Evolutionary conservation across 208 protist species (phyloP).

Genomic region (Strigomonas galati): DNA sequence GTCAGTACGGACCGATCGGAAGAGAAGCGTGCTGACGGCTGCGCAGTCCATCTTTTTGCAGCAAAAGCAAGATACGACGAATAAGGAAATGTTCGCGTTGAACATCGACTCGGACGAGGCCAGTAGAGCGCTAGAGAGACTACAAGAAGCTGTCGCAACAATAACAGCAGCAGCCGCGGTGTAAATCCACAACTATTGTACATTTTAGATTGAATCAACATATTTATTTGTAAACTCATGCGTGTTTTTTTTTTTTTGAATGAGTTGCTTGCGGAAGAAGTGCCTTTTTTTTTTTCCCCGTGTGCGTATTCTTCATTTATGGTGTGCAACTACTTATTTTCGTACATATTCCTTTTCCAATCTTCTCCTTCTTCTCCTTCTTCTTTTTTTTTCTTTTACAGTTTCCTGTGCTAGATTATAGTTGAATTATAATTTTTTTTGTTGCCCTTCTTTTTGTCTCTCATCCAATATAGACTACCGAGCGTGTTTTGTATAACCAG

Average conservation of each 20-base stretch:
- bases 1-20: not conserved
- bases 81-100: not conserved
- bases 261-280: too few species aligned
- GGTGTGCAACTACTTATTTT: too few species aligned
- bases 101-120: constrained; percentile 9
- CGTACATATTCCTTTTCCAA: not conserved
- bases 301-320: too few species aligned
- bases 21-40: not conserved
- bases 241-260: too few species aligned
- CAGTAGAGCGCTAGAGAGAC: not conserved
- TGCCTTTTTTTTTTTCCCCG: constrained; percentile 1
- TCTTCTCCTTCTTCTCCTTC: constrained; percentile 8
- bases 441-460: not conserved
- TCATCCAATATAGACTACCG: too few species aligned
- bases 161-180: too few species aligned
- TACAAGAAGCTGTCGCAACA: not conserved
- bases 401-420: constrained; percentile 8
- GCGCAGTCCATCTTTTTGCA: constrained; percentile 8
- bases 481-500: too few species aligned
- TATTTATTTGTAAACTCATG: too few species aligned
- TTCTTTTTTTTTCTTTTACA: constrained; percentile 14
- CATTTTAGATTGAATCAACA: too few species aligned
- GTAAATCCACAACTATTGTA: too few species aligned
- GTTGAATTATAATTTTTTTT: not conserved
- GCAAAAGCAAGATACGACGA: constrained; percentile 10